Evolutionary conservation across 2,329 filamentous ascomycete species (phyloP), one percentile per base, ranked within the genome.

Genomic region (Scedosporium boydii): DNA sequence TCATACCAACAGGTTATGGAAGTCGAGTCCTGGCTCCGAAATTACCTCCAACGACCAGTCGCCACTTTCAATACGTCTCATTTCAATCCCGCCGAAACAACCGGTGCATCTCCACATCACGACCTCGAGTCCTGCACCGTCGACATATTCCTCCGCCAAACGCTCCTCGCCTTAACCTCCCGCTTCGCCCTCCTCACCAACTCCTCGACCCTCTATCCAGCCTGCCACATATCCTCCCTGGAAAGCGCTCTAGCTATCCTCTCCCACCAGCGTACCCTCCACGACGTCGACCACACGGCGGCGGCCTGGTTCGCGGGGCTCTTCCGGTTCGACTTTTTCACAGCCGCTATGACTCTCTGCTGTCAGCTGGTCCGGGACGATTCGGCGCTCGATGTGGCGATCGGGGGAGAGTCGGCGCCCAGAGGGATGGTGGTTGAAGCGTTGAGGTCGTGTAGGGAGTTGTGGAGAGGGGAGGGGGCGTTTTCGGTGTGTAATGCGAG

Each of bases 211-310:
- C 59, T 72, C 66, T 74, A 70, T 59, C 70, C 73, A 5, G 73
- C 74, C 62, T 71, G 72, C 41, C 73, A 74, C 67, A 74, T 72
- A 70, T 71, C 69, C n/a, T 75, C 72, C 6, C 67, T 75, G 21
- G 72, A 74, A 66, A 74, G 73, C 65, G 73, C 72, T 0, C 69
- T 74, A 5, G 72, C 72, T 6, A 65, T 75, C 26, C 67, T 74
- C 4, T 67, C 74, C 53, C 71, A 74, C 61, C 74, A 74, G 55
- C 71, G 72, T 48, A 71, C 74, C 61, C 66, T 75, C 42, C 65
- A 67, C 27, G 71, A 72, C 10, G 61, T 65, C 7, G 58, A 27
- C 26, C 64, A 68, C 59, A 66, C 70, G 10, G 48, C 51, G 12
- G 64, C 71, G 26, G 71, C 73, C 34, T 67, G 74, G 3, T 70